These are phyloP conservation scores for Casaregolazyma lundiana DNA, from an alignment of 1,139 yeast genomes.

Conservation along the genomic window DNA sequence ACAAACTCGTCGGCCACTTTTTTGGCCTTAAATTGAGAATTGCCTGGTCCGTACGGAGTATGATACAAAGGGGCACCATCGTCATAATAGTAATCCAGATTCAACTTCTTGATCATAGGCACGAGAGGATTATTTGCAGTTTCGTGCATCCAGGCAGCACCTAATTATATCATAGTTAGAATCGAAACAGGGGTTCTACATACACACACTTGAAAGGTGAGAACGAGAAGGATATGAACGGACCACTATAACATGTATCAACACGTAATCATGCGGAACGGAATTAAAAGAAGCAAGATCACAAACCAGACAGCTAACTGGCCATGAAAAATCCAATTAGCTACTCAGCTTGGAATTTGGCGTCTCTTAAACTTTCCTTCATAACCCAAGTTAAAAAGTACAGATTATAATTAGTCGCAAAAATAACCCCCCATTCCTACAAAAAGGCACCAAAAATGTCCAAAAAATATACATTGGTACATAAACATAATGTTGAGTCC, in stretches of 20 bases:
- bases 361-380: conserved; percentile 6
- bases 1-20: conserved; percentile 55
- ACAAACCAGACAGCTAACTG: no score
- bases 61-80: conserved; percentile 39
- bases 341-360: no score
- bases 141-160: conserved; percentile 87
- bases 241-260: not conserved
- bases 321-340: no score
- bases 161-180: conserved; percentile 49
- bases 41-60: conserved; percentile 32
- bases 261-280: conserved; percentile 10
- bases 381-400: conserved; percentile 8
- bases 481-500: conserved; percentile 9
- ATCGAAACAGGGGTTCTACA: conserved; percentile 3
- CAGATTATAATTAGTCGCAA: conserved; percentile 2
- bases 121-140: conserved; percentile 60
- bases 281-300: conserved; percentile 3
- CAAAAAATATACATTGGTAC: conserved; percentile 11
- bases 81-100: conserved; percentile 41
- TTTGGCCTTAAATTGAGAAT: conserved; percentile 36
- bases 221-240: conserved; percentile 7
- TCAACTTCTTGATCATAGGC: conserved; percentile 46
- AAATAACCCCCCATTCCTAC: conserved; percentile 4
- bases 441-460: conserved; percentile 8
- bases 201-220: conserved; percentile 2